Conservation (phyloP, 2,329 filamentous ascomycete species). For the Phialemoniopsis sp. region DNA sequence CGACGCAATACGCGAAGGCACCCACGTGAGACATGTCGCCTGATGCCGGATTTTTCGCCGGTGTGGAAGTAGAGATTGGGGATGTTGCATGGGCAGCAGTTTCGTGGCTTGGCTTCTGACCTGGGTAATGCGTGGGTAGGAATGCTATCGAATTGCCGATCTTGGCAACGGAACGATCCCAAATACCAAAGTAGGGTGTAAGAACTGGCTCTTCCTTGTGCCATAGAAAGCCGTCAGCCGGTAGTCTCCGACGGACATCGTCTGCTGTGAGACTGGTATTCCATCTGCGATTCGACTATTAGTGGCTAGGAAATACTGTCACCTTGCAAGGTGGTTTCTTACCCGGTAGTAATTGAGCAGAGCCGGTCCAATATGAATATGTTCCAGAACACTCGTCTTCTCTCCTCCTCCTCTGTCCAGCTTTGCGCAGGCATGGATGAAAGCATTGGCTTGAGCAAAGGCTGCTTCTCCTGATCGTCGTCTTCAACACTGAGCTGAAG, state of each 20-base stretch:
- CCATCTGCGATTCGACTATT: constrained; percentile 12
- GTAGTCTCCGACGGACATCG: constrained; percentile 25
- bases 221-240: constrained; percentile 24
- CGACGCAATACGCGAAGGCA: constrained; percentile 30
- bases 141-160: constrained; percentile 22
- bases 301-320: background rate
- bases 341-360: constrained; percentile 19
- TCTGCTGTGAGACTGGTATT: constrained; percentile 24
- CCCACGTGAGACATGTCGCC: constrained; percentile 20
- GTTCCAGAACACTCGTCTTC: constrained; percentile 28
- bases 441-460: constrained; percentile 20
- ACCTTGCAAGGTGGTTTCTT: background rate
- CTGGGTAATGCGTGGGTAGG: constrained; percentile 6
- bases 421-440: constrained; percentile 11
- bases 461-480: constrained; percentile 16
- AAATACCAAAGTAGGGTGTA: constrained; percentile 29
- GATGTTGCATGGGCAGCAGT: background rate
- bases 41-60: no score
- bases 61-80: no score
- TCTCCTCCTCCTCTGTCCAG: constrained; percentile 24
- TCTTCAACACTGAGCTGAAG: constrained; percentile 27
- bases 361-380: constrained; percentile 28
- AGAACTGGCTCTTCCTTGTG: constrained; percentile 20
- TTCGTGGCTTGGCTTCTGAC: background rate
- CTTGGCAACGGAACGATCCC: constrained; percentile 20